A percentile compares a stretch with the other conserved stretches of the same genome.
phyloP scores from a whole-genome alignment of 176 grass and related monocot genomes.

The Eleusine indica region DNA sequence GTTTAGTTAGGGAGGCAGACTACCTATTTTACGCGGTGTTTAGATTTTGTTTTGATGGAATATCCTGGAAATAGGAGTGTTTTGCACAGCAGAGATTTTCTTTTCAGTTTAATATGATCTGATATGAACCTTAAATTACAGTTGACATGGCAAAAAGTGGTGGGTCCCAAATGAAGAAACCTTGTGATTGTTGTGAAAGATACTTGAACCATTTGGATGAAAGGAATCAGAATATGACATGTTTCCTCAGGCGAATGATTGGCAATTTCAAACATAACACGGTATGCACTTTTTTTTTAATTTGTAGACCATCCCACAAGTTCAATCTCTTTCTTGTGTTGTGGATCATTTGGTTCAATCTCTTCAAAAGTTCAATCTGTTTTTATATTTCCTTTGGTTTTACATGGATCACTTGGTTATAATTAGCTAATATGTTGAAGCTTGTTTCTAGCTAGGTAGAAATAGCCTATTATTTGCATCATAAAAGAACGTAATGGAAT shows the following conservation, averaged over 20 bases:
- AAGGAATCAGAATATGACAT: constrained; percentile 33
- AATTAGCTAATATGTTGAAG: background rate
- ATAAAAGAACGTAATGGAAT: too few species aligned
- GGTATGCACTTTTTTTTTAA: constrained; percentile 7
- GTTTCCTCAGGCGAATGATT: constrained; percentile 43
- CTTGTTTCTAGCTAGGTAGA: background rate
- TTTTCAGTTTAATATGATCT: background rate
- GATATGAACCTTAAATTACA: background rate
- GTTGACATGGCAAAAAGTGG: constrained; percentile 10
- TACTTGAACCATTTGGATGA: constrained; percentile 22
- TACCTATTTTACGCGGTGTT: background rate
- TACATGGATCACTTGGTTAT: background rate
- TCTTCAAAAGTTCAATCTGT: background rate
- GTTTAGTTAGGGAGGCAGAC: background rate
- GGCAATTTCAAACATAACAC: constrained; percentile 36
- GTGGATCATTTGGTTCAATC: background rate
- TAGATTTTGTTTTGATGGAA: background rate
- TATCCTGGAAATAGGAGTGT: background rate
- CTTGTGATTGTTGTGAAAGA: constrained; percentile 19
- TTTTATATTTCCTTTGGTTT: background rate
- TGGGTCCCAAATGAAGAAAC: constrained; percentile 17
- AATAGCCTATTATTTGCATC: background rate
- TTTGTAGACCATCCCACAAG: background rate
- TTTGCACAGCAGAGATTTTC: background rate
- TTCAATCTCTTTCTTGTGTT: background rate